Conservation (phyloP, 2,329 filamentous ascomycete genomes). For the Alternaria panax region DNA sequence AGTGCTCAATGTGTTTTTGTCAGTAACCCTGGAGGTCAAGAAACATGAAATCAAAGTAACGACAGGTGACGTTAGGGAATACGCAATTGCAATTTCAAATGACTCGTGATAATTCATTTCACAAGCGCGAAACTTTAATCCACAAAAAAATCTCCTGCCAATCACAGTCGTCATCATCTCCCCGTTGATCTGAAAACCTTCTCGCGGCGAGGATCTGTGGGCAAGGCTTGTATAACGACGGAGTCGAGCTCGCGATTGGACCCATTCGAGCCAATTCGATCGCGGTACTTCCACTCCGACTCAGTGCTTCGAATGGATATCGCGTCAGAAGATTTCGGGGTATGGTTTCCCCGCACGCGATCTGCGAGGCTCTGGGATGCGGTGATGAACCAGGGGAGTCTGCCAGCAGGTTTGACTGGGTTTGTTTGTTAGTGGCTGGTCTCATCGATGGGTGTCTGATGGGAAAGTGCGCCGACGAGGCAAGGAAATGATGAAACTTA, state of each 20-base stretch:
- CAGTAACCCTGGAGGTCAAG: not conserved
- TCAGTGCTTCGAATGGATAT: conserved; percentile 36
- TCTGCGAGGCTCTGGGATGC: conserved; percentile 38
- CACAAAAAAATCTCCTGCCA: not conserved
- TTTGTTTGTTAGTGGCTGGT: not conserved
- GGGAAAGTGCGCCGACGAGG: conserved; percentile 1
- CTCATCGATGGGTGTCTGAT: not conserved
- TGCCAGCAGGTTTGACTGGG: conserved; percentile 36
- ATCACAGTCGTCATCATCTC: not conserved
- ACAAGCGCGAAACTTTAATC: conserved; percentile 1
- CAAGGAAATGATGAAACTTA: conserved; percentile 49
- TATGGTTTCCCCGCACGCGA: conserved; percentile 23
- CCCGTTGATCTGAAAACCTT: conserved; percentile 37
- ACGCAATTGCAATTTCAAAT: not conserved
- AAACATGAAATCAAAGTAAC: not conserved
- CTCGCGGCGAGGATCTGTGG: conserved; percentile 36
- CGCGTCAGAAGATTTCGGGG: conserved; percentile 23
- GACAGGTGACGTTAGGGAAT: not conserved
- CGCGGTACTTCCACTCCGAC: conserved; percentile 33
- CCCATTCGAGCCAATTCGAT: conserved; percentile 35
- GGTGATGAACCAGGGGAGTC: conserved; percentile 19
- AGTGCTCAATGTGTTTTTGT: not conserved
- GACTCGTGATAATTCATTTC: conserved; percentile 1
- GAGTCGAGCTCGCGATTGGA: conserved; percentile 42
- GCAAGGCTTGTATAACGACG: conserved; percentile 32